Evolutionary conservation across 2,329 filamentous ascomycete genomes (phyloP).

Genomic region (Stagonosporopsis tanaceti): DNA sequence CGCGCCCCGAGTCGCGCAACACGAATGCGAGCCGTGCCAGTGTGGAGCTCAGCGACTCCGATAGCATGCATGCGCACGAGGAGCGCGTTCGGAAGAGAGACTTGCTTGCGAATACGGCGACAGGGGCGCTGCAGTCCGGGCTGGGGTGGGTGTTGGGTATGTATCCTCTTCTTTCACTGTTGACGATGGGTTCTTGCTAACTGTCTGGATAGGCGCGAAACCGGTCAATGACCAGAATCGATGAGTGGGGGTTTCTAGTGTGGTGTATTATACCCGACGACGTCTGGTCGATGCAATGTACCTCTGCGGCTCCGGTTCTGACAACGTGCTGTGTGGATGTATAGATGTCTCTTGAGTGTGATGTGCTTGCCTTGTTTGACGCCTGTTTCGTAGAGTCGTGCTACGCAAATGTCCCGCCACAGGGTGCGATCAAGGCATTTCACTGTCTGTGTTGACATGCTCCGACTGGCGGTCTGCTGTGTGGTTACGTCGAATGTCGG

Average conservation of each 20-base stretch:
- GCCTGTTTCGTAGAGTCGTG: too few relatives aligned
- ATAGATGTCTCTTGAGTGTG: background rate
- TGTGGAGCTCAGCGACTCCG: conserved; percentile 48
- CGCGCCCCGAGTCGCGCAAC: conserved; percentile 10
- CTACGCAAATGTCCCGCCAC: too few relatives aligned
- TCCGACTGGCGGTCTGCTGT: background rate
- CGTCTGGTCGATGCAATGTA: background rate
- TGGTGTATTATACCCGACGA: background rate
- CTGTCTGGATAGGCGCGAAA: conserved; percentile 36
- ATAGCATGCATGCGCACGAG: conserved; percentile 37
- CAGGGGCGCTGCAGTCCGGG: conserved; percentile 67
- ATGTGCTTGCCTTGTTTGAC: too few relatives aligned
- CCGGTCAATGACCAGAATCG: conserved; percentile 33
- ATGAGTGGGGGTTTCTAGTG: background rate
- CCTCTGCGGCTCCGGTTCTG: background rate
- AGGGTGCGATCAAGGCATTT: too few relatives aligned
- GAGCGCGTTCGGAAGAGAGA: conserved; percentile 72
- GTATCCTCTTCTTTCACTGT: conserved; percentile 21
- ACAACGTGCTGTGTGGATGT: background rate
- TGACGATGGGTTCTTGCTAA: too few relatives aligned
- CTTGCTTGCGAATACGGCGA: conserved; percentile 71
- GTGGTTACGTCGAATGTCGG: background rate
- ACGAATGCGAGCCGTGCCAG: conserved; percentile 31
- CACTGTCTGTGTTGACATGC: too few relatives aligned
- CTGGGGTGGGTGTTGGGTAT: conserved; percentile 70